A percentile compares a stretch with the other conserved stretches of the same genome.
Evolutionary conservation across 441 rosid genomes (phyloP).

Genomic region (Daphne laureola): DNA sequence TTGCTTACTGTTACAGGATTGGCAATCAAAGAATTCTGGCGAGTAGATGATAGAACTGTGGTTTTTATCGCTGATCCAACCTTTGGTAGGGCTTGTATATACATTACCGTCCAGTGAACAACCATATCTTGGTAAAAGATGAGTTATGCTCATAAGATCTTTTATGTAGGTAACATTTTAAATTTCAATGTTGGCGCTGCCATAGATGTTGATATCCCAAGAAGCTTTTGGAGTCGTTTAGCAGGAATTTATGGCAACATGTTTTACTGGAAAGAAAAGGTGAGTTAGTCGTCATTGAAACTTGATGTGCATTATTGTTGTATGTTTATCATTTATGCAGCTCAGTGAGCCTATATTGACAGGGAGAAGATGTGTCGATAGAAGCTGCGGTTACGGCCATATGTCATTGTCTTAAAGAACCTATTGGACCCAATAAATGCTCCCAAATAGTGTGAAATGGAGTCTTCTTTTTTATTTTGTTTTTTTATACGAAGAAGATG

Average conservation of each 20-base stretch:
- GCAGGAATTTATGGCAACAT: constrained; percentile 85
- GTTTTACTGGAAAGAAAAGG: constrained; percentile 72
- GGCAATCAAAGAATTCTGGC: constrained; percentile 80
- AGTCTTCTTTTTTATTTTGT: too few species aligned
- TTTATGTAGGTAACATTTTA: constrained; percentile 39
- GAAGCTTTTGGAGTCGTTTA: constrained; percentile 76
- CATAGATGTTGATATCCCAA: constrained; percentile 63
- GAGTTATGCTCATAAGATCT: constrained; percentile 3
- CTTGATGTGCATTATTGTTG: not conserved
- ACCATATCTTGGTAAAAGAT: constrained; percentile 9
- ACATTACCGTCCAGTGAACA: constrained; percentile 4
- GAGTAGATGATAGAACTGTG: constrained; percentile 77
- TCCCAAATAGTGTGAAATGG: constrained; percentile 55
- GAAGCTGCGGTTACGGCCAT: constrained; percentile 89
- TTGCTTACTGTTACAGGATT: constrained; percentile 38
- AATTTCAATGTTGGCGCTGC: constrained; percentile 65
- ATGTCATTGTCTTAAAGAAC: constrained; percentile 81
- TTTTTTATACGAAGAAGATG: too few species aligned
- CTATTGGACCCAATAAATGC: constrained; percentile 65
- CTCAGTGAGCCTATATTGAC: constrained; percentile 10
- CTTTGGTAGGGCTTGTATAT: constrained; percentile 44
- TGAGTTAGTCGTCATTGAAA: constrained; percentile 6
- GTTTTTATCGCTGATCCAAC: constrained; percentile 94
- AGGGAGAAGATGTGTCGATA: constrained; percentile 80
- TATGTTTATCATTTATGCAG: constrained; percentile 1